Conservation (phyloP, 345 rosid species). For the Erodium maritimum region DNA sequence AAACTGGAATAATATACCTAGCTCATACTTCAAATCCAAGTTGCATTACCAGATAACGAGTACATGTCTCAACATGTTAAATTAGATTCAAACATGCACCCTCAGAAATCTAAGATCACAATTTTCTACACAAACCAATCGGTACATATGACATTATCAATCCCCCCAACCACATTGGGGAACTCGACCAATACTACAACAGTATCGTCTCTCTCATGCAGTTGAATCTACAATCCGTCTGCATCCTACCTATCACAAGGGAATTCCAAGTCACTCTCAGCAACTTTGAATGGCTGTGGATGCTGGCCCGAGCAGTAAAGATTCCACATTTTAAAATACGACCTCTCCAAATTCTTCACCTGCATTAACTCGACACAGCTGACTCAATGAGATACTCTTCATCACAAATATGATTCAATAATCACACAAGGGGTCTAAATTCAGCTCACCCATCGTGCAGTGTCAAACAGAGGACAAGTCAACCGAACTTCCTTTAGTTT, state of each 20-base stretch:
- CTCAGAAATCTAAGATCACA: no score
- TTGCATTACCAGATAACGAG: no score
- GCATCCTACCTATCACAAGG: conserved; percentile 44
- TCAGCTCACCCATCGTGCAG: conserved; percentile 76
- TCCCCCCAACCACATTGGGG: no score
- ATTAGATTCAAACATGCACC: no score
- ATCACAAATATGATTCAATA: no score
- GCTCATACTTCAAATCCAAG: no score
- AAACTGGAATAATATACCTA: no score
- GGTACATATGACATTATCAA: no score
- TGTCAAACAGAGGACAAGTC: conserved; percentile 86
- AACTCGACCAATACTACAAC: no score
- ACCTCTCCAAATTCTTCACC: conserved; percentile 84
- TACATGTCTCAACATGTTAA: no score
- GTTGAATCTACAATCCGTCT: conserved; percentile 17
- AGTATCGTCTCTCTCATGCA: no score
- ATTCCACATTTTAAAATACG: conserved; percentile 96
- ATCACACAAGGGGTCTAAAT: background rate
- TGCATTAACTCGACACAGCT: conserved; percentile 14
- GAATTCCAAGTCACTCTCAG: conserved; percentile 66
- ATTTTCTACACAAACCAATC: no score
- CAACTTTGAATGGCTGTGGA: conserved; percentile 71
- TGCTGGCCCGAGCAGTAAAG: conserved; percentile 61
- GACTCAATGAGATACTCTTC: background rate
- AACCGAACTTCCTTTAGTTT: conserved; percentile 60